Percentiles rank a stretch among this genome's conserved stretches.
phyloP scores from a whole-genome alignment of 768 basidiomycete species.

The Sporobolomyces pararoseus region DNA sequence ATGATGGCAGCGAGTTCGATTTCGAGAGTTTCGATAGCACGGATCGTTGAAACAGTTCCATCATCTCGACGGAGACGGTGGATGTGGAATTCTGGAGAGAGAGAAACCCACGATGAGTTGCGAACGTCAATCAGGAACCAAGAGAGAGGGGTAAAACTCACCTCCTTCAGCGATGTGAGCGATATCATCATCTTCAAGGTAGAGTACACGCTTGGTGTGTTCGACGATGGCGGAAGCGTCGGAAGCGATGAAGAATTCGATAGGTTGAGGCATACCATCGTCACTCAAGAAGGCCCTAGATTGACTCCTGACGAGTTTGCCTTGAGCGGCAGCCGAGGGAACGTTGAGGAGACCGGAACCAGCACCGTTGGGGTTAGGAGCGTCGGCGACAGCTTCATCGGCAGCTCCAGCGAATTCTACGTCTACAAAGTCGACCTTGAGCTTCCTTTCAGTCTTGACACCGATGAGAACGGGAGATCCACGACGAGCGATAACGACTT shows the following conservation, averaged over 20 bases:
- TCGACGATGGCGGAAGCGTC: slow-evolving; percentile 95
- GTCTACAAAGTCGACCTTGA: slow-evolving; percentile 99
- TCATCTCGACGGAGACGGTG: slow-evolving; percentile 92
- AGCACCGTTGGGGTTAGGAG: slow-evolving; percentile 14
- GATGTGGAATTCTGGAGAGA: slow-evolving; percentile 75
- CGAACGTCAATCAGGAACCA: not conserved
- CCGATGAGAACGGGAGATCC: slow-evolving; percentile 94
- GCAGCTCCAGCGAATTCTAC: slow-evolving; percentile 72
- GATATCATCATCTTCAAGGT: slow-evolving; percentile 98
- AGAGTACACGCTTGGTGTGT: slow-evolving; percentile 97
- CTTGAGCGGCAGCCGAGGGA: slow-evolving; percentile 49
- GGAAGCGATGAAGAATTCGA: slow-evolving; percentile 98
- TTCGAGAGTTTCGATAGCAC: slow-evolving; percentile 96
- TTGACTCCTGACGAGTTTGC: slow-evolving; percentile 83
- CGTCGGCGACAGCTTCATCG: slow-evolving; percentile 32
- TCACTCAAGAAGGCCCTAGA: slow-evolving; percentile 98
- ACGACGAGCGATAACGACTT: slow-evolving; percentile 90
- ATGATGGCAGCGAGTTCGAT: slow-evolving; percentile 99
- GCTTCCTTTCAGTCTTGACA: slow-evolving; percentile 99
- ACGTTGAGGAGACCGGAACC: slow-evolving; percentile 53
- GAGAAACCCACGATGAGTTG: not conserved
- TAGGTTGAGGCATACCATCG: slow-evolving; percentile 95
- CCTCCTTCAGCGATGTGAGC: slow-evolving; percentile 89
- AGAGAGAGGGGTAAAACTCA: slow-evolving; percentile 28
- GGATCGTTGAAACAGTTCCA: slow-evolving; percentile 66